Conservation (phyloP, 768 basidiomycete genomes). For the Scleroderma bovista region DNA sequence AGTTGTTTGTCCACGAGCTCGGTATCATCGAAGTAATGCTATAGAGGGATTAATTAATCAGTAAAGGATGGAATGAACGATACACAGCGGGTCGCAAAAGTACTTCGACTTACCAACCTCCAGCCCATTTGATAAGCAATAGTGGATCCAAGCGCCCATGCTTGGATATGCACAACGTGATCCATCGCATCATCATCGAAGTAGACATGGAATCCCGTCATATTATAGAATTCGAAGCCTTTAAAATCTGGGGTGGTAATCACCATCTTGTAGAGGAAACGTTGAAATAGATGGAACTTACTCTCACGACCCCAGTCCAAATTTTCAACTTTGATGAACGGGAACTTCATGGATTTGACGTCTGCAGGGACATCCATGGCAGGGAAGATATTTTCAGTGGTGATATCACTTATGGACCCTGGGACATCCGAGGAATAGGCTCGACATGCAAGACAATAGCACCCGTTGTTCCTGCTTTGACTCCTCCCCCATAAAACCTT, state of each 20-base stretch:
- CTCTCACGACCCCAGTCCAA: conserved; percentile 20
- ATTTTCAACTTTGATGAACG: conserved; percentile 20
- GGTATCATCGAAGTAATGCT: conserved; percentile 6
- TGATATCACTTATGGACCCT: too few relatives aligned
- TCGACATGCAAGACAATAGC: too few relatives aligned
- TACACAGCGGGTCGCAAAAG: too few relatives aligned
- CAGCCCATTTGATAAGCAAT: too few relatives aligned
- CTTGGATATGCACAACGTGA: conserved; percentile 20
- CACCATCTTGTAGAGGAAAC: too few relatives aligned
- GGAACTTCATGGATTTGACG: conserved; percentile 17
- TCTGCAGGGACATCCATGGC: conserved; percentile 5
- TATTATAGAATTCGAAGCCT: conserved; percentile 27
- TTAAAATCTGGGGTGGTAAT: conserved; percentile 5
- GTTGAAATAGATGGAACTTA: not conserved
- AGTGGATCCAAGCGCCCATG: conserved; percentile 19
- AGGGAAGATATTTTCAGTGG: too few relatives aligned
- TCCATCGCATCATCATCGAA: conserved; percentile 22
- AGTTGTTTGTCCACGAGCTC: conserved; percentile 7
- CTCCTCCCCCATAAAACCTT: too few relatives aligned
- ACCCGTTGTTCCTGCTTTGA: too few relatives aligned
- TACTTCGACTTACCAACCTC: too few relatives aligned
- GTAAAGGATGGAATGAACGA: too few relatives aligned
- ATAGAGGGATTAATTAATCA: conserved; percentile 2
- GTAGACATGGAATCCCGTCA: conserved; percentile 22
- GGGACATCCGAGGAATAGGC: too few relatives aligned